Evolutionary conservation across 73 alveolate species (phyloP).

Genomic region (Blepharisma stoltei): DNA sequence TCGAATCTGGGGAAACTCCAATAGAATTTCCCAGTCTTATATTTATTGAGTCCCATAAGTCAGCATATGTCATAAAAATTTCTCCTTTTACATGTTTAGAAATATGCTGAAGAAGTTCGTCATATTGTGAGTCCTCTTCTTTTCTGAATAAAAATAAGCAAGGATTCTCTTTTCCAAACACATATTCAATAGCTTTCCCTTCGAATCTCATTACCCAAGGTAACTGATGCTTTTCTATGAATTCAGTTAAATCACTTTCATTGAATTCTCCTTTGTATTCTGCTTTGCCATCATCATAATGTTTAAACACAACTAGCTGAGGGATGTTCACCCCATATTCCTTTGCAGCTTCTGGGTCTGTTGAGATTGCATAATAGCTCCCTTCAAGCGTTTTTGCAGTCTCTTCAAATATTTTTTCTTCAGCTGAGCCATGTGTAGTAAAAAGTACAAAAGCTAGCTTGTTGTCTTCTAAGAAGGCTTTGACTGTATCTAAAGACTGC

Average conservation of each 20-base stretch:
- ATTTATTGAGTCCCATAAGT: constrained; percentile 57
- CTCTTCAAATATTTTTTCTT: not conserved
- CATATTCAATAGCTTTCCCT: constrained; percentile 77
- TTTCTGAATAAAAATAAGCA: constrained; percentile 79
- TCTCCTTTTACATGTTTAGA: constrained; percentile 57
- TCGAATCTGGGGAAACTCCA: constrained; percentile 41
- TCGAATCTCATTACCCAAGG: constrained; percentile 87
- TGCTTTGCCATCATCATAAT: constrained; percentile 68
- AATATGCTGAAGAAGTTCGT: constrained; percentile 48
- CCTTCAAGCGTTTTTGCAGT: constrained; percentile 6
- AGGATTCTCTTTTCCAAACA: constrained; percentile 80
- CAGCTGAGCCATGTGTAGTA: not conserved
- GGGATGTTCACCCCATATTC: constrained; percentile 38
- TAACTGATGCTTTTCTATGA: constrained; percentile 56
- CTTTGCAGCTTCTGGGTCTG: constrained; percentile 47
- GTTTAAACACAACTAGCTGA: constrained; percentile 70
- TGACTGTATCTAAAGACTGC: constrained; percentile 54
- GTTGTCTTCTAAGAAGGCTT: constrained; percentile 48
- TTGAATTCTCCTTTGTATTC: constrained; percentile 65
- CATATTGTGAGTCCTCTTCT: not conserved
- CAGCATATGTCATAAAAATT: constrained; percentile 55
- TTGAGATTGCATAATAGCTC: not conserved
- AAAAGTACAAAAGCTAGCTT: constrained; percentile 55
- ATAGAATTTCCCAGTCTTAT: constrained; percentile 62
- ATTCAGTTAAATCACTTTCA: constrained; percentile 51